phyloP scores from a whole-genome alignment of 805 yeast species.

The Kazachstania psychrophila region DNA sequence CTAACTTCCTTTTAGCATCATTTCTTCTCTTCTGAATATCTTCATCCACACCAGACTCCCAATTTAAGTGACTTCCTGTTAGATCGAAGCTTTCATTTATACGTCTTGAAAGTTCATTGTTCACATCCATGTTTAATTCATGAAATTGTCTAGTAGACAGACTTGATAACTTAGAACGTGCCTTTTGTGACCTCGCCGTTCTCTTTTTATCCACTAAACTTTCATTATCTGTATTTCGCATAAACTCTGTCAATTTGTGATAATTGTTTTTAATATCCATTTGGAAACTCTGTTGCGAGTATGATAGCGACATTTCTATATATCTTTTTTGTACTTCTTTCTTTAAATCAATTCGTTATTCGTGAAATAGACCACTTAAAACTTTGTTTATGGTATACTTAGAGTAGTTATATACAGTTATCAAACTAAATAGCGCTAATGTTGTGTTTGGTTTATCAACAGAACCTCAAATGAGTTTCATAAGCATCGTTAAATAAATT shows the following conservation, averaged over 20 bases:
- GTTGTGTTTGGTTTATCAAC: too few relatives aligned
- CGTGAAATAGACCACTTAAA: too few relatives aligned
- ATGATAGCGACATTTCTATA: neutral
- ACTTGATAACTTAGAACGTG: conserved; percentile 75
- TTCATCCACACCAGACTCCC: neutral
- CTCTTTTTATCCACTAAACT: conserved; percentile 13
- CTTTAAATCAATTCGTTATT: too few relatives aligned
- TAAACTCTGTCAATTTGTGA: conserved; percentile 3
- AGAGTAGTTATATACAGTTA: too few relatives aligned
- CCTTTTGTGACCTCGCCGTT: conserved; percentile 56
- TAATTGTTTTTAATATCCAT: conserved; percentile 5
- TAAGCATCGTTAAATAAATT: too few relatives aligned
- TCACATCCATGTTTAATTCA: conserved; percentile 89
- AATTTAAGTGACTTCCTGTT: neutral
- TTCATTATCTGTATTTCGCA: conserved; percentile 1
- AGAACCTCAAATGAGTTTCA: too few relatives aligned
- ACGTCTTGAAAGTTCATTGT: conserved; percentile 83
- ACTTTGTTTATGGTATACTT: too few relatives aligned
- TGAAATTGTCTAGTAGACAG: conserved; percentile 72
- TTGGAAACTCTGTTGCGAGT: too few relatives aligned
- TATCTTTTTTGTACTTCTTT: too few relatives aligned
- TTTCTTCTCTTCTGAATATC: conserved; percentile 54
- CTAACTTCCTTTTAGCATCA: conserved; percentile 85
- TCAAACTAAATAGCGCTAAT: too few relatives aligned
- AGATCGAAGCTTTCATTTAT: conserved; percentile 40